These are phyloP conservation scores for Paecilomyces sp. DNA, from an alignment of 2,329 filamentous ascomycete species.

Conservation along the genomic window DNA sequence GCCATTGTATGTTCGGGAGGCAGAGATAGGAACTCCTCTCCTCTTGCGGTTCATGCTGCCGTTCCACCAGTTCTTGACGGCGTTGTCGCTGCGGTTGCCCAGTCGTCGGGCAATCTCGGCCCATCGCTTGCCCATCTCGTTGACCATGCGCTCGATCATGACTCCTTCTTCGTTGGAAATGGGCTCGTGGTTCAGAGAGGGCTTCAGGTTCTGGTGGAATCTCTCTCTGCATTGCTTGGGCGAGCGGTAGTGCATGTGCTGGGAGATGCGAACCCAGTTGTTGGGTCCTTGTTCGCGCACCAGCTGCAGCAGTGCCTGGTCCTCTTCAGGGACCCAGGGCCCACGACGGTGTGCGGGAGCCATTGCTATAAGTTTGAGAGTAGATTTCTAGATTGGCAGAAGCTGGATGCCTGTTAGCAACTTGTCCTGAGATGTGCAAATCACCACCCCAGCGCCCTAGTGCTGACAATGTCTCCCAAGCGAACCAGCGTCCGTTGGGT, in stretches of 20 bases:
- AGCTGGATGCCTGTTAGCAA: background rate
- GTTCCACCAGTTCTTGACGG: slow-evolving; percentile 98
- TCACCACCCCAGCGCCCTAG: background rate
- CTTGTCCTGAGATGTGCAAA: too few relatives aligned
- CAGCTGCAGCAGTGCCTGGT: slow-evolving; percentile 61
- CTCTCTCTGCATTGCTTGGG: slow-evolving; percentile 94
- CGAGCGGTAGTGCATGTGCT: slow-evolving; percentile 66
- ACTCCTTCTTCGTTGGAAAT: slow-evolving; percentile 64
- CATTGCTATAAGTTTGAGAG: slow-evolving; percentile 20
- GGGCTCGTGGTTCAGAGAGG: slow-evolving; percentile 63
- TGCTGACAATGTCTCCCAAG: background rate
- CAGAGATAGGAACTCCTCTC: slow-evolving; percentile 35
- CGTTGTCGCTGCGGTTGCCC: slow-evolving; percentile 83
- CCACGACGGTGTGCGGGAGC: slow-evolving; percentile 59
- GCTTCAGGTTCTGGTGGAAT: slow-evolving; percentile 89
- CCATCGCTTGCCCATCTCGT: slow-evolving; percentile 78
- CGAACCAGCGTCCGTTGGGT: background rate
- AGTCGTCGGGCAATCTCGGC: slow-evolving; percentile 82
- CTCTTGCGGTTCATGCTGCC: slow-evolving; percentile 77
- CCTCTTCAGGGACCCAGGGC: slow-evolving; percentile 76
- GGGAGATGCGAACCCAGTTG: slow-evolving; percentile 86
- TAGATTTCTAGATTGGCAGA: background rate
- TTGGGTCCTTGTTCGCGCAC: slow-evolving; percentile 65
- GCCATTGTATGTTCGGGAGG: slow-evolving; percentile 27
- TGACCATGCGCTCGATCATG: slow-evolving; percentile 70